Base-by-base conservation (phyloP, 2,329 filamentous ascomycete genomes). In the Cladosporium colombiae region DNA sequence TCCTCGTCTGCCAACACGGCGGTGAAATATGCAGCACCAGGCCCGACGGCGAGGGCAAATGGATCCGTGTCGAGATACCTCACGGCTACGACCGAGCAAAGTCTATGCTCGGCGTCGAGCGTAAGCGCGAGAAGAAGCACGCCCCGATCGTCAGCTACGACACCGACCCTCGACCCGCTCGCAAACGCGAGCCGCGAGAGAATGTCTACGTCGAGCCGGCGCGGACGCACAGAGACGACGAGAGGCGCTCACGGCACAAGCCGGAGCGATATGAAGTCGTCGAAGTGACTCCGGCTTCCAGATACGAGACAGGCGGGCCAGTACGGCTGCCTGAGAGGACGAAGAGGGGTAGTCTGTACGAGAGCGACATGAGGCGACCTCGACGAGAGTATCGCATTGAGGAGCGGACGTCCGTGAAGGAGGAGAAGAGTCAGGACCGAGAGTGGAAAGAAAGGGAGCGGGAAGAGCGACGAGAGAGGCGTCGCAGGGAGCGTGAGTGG, bases 11-110 rank as follows among this genome's bases (percentile, higher is more conserved):
- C 40, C 25, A 50, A 13, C 53, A 59, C 62, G 53, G 27, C 37
- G 44, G 46, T 55, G 53, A 50, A n/a, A 44, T 65, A 16, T 63
- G 61, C 61, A 63, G 61, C 50, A 63, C 61, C 33, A 16, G 35
- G 5, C 25, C 61, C 16, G 71, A 74, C 67, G 60, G 80, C 68
- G 74, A 77, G 66, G 73, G 74, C 75, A 79, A 81, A 71, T 56
- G 50, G 61, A 78, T 82, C 66, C 80, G 77, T 25, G 77, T 83
- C 35, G 81, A 83, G 72, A 73, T 82, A 57, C 79, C 79, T 16
- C 73, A 75, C 44, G 75, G 74, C 62, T 82, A 81, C 73, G 69
- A 76, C 49, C 74, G 81, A 64, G 75, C 78, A 50, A 73, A 72
- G 33, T 71, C 74, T 49, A 78, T 82, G 6, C 73, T 82, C 57